These are phyloP conservation scores for Astrephomene gubernaculifera DNA, from an alignment of 139 green algal species.

Conservation along the genomic window DNA sequence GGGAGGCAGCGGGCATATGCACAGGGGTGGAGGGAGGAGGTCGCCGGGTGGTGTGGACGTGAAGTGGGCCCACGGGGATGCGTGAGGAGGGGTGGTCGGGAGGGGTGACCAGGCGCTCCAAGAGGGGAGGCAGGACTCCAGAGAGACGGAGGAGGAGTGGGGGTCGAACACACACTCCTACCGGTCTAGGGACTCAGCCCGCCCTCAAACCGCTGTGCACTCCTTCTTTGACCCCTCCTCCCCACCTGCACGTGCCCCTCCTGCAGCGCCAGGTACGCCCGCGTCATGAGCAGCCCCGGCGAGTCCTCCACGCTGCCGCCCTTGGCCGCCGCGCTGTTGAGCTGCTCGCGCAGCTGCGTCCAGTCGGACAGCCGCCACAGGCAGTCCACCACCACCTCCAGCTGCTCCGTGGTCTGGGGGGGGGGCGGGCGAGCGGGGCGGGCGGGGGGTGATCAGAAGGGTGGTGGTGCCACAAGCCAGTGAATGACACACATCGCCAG, in stretches of 20 bases:
- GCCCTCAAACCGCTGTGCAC: neutral
- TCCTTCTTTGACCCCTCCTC: slow-evolving; percentile 18
- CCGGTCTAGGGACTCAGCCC: no score
- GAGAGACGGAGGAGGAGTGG: no score
- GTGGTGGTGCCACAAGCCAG: no score
- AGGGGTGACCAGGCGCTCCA: no score
- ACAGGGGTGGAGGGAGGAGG: neutral
- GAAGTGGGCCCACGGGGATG: neutral
- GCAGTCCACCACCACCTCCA: slow-evolving; percentile 80
- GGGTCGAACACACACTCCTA: no score
- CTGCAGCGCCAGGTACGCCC: slow-evolving; percentile 80
- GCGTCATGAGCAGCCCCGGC: slow-evolving; percentile 74
- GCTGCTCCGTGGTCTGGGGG: slow-evolving; percentile 48
- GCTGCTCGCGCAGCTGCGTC: slow-evolving; percentile 71
- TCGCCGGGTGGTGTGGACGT: neutral
- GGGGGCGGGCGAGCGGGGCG: neutral
- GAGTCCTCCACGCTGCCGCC: slow-evolving; percentile 78
- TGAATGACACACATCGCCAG: no score
- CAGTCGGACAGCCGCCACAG: slow-evolving; percentile 91
- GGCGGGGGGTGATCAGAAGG: no score
- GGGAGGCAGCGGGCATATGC: no score
- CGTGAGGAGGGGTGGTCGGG: neutral
- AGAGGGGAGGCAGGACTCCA: no score
- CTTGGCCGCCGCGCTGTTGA: slow-evolving; percentile 66
- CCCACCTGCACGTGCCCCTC: slow-evolving; percentile 71